Conservation (phyloP, 768 basidiomycete species). For the Trametes maxima region DNA sequence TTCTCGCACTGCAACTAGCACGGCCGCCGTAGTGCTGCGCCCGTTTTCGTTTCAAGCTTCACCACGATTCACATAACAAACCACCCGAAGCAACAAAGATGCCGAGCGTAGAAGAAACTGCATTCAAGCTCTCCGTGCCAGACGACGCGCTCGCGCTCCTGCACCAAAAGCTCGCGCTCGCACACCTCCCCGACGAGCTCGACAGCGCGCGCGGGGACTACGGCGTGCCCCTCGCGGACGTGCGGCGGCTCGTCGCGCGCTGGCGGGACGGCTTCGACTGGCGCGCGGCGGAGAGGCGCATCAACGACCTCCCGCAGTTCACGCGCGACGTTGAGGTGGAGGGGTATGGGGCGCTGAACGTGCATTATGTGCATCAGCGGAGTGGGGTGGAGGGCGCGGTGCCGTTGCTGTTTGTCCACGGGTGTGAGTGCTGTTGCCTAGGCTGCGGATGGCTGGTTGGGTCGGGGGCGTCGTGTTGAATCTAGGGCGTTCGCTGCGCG, state of each 20-base stretch:
- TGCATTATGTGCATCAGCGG: slow-evolving; percentile 41
- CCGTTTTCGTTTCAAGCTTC: no score
- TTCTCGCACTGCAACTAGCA: no score
- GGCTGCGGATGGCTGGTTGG: not conserved
- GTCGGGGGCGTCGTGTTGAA: not conserved
- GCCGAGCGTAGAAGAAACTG: slow-evolving; percentile 31
- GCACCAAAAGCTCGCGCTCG: slow-evolving; percentile 47
- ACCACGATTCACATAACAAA: no score
- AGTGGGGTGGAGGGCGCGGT: slow-evolving; percentile 31
- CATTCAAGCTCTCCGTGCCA: slow-evolving; percentile 52
- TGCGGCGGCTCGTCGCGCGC: slow-evolving; percentile 29
- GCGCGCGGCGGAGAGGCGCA: slow-evolving; percentile 32
- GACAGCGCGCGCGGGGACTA: slow-evolving; percentile 53
- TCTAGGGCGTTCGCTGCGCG: no score
- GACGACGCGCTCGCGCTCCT: slow-evolving; percentile 45
- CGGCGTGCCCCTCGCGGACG: slow-evolving; percentile 39
- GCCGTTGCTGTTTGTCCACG: slow-evolving; percentile 36
- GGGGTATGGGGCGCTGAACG: slow-evolving; percentile 34
- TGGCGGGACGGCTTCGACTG: slow-evolving; percentile 38
- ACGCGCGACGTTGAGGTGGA: slow-evolving; percentile 38
- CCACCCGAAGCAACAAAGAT: not conserved
- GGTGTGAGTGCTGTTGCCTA: no score
- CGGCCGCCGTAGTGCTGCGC: no score
- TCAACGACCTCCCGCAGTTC: slow-evolving; percentile 41
- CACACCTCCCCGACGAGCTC: slow-evolving; percentile 60